These are phyloP conservation scores for Podospora appendiculata DNA, from an alignment of 495 filamentous ascomycete species.

Conservation along the genomic window DNA sequence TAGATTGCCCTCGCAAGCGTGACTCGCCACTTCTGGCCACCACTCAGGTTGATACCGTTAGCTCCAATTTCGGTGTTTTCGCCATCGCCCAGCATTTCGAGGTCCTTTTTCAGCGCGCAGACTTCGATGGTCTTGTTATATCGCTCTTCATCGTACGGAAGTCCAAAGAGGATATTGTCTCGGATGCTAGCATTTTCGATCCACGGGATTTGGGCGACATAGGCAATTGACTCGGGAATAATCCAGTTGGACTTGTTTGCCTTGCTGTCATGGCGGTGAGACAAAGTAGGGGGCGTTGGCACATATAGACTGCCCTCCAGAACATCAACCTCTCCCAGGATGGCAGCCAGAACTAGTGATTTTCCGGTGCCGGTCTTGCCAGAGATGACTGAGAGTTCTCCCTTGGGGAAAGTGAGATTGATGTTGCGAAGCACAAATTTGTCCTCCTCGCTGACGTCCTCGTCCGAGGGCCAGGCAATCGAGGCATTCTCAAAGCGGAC, in stretches of 20 bases:
- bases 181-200: conserved; percentile 75
- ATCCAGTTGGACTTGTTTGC: conserved; percentile 65
- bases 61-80: conserved; percentile 74
- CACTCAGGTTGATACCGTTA: conserved; percentile 77
- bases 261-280: conserved; percentile 44
- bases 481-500: conserved; percentile 63
- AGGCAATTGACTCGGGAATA: conserved; percentile 59
- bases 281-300: conserved; percentile 35
- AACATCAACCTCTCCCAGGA: conserved; percentile 58
- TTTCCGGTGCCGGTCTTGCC: conserved; percentile 64
- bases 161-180: conserved; percentile 67
- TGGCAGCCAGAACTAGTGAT: conserved; percentile 55
- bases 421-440: conserved; percentile 56
- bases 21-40: conserved; percentile 77
- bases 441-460: conserved; percentile 42
- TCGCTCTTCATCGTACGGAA: conserved; percentile 56
- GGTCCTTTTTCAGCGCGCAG: conserved; percentile 66
- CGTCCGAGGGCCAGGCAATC: conserved; percentile 67
- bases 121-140: conserved; percentile 59
- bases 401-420: conserved; percentile 55
- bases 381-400: conserved; percentile 63
- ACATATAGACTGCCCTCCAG: conserved; percentile 43
- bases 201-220: conserved; percentile 78
- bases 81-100: conserved; percentile 65
- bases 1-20: conserved; percentile 75